These are phyloP conservation scores for Triticum turgidum DNA, from an alignment of 176 grass and related monocot species.

Conservation along the genomic window DNA sequence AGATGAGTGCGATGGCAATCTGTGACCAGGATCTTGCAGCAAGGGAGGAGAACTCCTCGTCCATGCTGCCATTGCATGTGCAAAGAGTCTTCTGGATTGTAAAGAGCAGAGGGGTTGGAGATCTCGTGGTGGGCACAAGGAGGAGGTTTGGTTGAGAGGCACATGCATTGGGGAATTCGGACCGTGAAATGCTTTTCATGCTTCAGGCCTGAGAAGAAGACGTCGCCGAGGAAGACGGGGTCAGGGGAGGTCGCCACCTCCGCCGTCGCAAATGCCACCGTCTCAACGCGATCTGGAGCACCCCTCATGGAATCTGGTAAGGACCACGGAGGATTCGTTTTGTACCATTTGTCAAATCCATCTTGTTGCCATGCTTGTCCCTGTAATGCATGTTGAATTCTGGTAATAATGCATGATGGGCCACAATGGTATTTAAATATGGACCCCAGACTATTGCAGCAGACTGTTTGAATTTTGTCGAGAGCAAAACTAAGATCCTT, in stretches of 20 bases:
- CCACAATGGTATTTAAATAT: conserved; percentile 14
- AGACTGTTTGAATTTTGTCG: not conserved
- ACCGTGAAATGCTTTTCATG: conserved; percentile 78
- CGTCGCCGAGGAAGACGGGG: conserved; percentile 7
- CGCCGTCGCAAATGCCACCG: not conserved
- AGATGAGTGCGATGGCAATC: conserved; percentile 16
- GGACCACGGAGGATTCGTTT: not conserved
- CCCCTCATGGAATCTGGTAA: conserved; percentile 45
- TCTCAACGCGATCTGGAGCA: not conserved
- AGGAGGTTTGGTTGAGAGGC: conserved; percentile 18
- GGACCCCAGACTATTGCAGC: not conserved
- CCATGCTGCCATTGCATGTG: conserved; percentile 17
- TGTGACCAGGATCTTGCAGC: conserved; percentile 29
- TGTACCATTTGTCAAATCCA: conserved; percentile 20
- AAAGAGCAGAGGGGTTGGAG: not conserved
- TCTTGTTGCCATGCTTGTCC: not conserved
- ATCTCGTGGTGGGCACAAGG: not conserved
- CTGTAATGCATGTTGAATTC: not conserved
- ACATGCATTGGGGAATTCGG: conserved; percentile 23
- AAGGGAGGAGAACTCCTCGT: not conserved
- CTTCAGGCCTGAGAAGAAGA: conserved; percentile 54
- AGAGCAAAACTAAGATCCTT: not conserved
- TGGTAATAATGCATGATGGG: not conserved
- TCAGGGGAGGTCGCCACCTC: not conserved
- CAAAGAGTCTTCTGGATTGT: conserved; percentile 5